These are phyloP conservation scores for Paspalum notatum DNA, from an alignment of 176 grass and related monocot species.

Conservation along the genomic window DNA sequence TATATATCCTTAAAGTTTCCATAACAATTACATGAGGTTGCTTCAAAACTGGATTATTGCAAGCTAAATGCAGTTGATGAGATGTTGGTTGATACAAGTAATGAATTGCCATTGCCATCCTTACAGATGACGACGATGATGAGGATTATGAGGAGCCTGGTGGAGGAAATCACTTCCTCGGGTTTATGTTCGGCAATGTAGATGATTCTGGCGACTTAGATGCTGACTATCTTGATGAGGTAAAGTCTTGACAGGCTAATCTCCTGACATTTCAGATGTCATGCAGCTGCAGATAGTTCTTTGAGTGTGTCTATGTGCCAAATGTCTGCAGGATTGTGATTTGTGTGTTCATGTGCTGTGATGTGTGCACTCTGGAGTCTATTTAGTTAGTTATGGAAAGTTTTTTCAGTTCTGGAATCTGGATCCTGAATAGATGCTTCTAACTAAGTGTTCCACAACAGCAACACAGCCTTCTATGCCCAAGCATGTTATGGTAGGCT, in stretches of 20 bases:
- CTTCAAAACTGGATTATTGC: background rate
- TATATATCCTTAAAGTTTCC: constrained; percentile 19
- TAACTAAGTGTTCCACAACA: background rate
- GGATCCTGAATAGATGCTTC: background rate
- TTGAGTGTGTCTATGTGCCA: background rate
- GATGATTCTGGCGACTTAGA: constrained; percentile 95
- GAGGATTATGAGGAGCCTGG: constrained; percentile 86
- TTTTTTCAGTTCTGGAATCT: background rate
- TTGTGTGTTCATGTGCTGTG: background rate
- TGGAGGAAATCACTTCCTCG: constrained; percentile 74
- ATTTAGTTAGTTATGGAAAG: background rate
- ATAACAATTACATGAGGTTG: background rate
- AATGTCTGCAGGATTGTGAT: background rate
- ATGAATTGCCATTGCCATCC: background rate
- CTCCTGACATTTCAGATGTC: background rate
- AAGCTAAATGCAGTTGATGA: constrained; percentile 8
- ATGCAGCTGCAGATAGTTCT: background rate
- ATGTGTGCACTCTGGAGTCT: background rate
- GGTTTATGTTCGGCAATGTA: constrained; percentile 99
- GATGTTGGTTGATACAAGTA: background rate
- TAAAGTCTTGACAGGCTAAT: constrained; percentile 20
- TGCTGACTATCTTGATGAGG: constrained; percentile 98
- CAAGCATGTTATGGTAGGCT: background rate
- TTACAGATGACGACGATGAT: constrained; percentile 69
- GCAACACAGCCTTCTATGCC: background rate